phyloP scores from a whole-genome alignment of 129 eudicot genomes.

The Saussurea involucrata region DNA sequence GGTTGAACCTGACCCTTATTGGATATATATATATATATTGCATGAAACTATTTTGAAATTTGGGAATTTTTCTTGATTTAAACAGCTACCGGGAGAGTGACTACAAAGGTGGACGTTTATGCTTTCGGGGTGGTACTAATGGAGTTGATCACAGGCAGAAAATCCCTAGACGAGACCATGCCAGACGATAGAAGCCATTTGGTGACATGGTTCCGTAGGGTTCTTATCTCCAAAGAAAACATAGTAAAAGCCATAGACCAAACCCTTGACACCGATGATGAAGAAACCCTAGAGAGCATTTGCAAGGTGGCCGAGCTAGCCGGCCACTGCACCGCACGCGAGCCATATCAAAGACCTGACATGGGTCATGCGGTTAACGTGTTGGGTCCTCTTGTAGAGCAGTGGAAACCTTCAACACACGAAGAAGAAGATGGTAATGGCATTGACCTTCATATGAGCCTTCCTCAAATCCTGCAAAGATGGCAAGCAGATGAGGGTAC shows the following conservation, averaged over 20 bases:
- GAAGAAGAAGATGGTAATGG: conserved; percentile 44
- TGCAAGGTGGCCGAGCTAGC: conserved; percentile 67
- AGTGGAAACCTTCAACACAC: conserved; percentile 50
- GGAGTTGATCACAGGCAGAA: conserved; percentile 72
- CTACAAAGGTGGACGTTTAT: conserved; percentile 64
- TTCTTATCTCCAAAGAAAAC: conserved; percentile 36
- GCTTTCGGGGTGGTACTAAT: conserved; percentile 72
- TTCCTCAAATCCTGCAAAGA: conserved; percentile 44
- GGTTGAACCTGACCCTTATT: too few relatives aligned
- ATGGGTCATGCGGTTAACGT: conserved; percentile 77
- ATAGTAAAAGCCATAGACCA: conserved; percentile 44
- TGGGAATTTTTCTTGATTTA: neutral
- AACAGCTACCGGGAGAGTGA: conserved; percentile 81
- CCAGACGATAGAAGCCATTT: conserved; percentile 58
- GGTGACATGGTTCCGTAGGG: conserved; percentile 65
- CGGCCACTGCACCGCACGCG: conserved; percentile 67
- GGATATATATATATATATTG: too few relatives aligned
- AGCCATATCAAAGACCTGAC: conserved; percentile 65
- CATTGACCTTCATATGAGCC: conserved; percentile 37
- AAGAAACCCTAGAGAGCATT: conserved; percentile 50
- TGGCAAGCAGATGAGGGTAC: conserved; percentile 51
- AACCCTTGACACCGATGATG: conserved; percentile 27
- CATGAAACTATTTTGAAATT: neutral
- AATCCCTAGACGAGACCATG: conserved; percentile 55
- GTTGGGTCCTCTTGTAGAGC: conserved; percentile 57